Conservation (phyloP, 306 rosid genomes). For the Vicia faba region DNA sequence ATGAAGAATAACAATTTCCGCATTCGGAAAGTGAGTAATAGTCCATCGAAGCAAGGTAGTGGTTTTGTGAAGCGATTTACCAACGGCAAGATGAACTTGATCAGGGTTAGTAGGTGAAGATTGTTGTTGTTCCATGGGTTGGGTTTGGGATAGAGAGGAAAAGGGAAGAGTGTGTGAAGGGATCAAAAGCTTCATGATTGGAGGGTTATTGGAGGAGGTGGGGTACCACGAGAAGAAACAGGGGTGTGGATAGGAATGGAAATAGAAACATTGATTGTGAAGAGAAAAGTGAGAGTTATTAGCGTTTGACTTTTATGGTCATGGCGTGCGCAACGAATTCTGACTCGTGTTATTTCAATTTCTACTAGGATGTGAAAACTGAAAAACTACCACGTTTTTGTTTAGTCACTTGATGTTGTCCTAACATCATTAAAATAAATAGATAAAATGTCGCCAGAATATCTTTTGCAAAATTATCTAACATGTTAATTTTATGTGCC, state of each 20-base stretch:
- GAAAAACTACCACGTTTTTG: neutral
- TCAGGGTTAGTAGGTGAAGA: slow-evolving; percentile 20
- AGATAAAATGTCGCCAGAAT: too few species aligned
- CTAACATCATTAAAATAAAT: too few species aligned
- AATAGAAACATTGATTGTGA: neutral
- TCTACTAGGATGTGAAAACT: neutral
- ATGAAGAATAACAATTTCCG: slow-evolving; percentile 62
- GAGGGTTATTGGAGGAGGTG: slow-evolving; percentile 23
- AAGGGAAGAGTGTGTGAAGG: slow-evolving; percentile 48
- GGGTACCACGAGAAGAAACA: neutral
- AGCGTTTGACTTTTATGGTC: slow-evolving; percentile 37
- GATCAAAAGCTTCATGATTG: slow-evolving; percentile 60
- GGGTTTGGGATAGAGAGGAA: neutral
- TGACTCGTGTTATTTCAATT: neutral
- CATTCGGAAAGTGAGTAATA: slow-evolving; percentile 43
- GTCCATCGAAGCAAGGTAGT: slow-evolving; percentile 69
- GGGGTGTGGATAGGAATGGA: slow-evolving; percentile 5
- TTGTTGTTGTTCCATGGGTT: slow-evolving; percentile 32
- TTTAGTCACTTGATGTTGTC: too few species aligned
- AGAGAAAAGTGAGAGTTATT: neutral
- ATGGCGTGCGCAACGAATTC: slow-evolving; percentile 2
- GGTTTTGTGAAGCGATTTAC: slow-evolving; percentile 61
- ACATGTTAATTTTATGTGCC: too few species aligned
- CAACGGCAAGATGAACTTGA: slow-evolving; percentile 69
- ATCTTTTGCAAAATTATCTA: too few species aligned